These are phyloP conservation scores for Argentina anserina DNA, from an alignment of 306 rosid species.

Conservation along the genomic window DNA sequence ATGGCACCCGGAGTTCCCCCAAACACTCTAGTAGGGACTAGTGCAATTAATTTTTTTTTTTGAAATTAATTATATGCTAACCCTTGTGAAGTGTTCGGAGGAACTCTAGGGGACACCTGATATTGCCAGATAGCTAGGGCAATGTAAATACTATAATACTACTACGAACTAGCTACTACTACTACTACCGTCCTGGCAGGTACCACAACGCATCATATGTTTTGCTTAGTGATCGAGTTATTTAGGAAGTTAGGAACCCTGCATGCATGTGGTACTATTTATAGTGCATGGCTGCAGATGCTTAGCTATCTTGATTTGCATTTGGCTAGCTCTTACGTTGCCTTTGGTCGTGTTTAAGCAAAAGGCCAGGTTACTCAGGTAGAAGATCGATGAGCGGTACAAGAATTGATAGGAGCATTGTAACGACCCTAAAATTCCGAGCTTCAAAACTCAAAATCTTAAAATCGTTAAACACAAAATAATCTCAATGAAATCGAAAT, in stretches of 20 bases:
- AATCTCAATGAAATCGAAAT: too few relatives aligned
- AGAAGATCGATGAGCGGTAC: not conserved
- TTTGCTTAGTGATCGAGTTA: too few relatives aligned
- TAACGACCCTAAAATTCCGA: too few relatives aligned
- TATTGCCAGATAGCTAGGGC: not conserved
- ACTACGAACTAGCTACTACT: too few relatives aligned
- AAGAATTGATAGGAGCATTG: too few relatives aligned
- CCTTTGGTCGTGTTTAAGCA: not conserved
- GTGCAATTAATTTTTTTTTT: not conserved
- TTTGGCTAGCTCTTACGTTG: not conserved
- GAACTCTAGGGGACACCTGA: conserved; percentile 33
- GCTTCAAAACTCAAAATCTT: too few relatives aligned
- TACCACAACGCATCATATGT: not conserved
- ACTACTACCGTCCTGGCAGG: not conserved
- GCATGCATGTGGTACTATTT: not conserved
- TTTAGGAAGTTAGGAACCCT: not conserved
- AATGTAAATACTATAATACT: too few relatives aligned
- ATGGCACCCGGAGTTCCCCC: conserved; percentile 19
- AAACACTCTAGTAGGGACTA: conserved; percentile 15
- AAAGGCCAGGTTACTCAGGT: not conserved
- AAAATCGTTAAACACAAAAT: too few relatives aligned
- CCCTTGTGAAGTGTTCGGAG: conserved; percentile 28
- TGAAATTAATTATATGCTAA: not conserved
- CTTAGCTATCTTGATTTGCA: not conserved
- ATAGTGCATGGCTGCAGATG: not conserved